phyloP scores from a whole-genome alignment of 129 eudicot species.

The Arctium lappa region DNA sequence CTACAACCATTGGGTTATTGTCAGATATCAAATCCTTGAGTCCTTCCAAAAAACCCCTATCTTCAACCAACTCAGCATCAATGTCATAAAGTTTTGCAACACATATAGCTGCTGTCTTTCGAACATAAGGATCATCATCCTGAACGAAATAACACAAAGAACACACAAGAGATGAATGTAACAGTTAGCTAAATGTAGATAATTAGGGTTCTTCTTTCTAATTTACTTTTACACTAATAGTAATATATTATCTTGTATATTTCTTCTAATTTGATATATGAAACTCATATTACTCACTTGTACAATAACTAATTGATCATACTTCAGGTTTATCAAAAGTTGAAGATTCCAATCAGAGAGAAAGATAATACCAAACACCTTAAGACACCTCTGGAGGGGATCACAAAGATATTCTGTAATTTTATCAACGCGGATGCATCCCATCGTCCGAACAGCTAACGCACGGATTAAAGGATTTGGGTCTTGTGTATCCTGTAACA shows the following conservation, averaged over 20 bases:
- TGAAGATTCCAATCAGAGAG: conserved; percentile 3
- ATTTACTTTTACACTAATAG: neutral
- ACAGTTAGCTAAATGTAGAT: neutral
- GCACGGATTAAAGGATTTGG: conserved; percentile 88
- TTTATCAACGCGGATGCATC: conserved; percentile 86
- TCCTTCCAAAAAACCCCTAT: conserved; percentile 77
- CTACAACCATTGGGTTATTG: conserved; percentile 90
- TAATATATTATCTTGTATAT: neutral
- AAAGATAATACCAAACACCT: conserved; percentile 34
- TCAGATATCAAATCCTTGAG: conserved; percentile 83
- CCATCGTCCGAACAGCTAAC: conserved; percentile 87
- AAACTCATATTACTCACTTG: neutral
- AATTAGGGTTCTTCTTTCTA: neutral
- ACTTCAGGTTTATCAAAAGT: neutral
- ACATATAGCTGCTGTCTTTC: conserved; percentile 87
- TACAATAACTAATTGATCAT: neutral
- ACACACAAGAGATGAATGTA: neutral
- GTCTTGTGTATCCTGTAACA: conserved; percentile 72
- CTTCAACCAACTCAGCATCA: conserved; percentile 83
- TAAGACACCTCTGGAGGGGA: conserved; percentile 83
- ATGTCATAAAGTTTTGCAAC: conserved; percentile 86
- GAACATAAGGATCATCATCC: conserved; percentile 93
- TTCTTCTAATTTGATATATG: neutral
- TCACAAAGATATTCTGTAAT: conserved; percentile 83
- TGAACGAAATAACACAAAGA: conserved; percentile 14